Evolutionary conservation across 495 filamentous ascomycete genomes (phyloP).

Genomic region (Xylaria telfairii): DNA sequence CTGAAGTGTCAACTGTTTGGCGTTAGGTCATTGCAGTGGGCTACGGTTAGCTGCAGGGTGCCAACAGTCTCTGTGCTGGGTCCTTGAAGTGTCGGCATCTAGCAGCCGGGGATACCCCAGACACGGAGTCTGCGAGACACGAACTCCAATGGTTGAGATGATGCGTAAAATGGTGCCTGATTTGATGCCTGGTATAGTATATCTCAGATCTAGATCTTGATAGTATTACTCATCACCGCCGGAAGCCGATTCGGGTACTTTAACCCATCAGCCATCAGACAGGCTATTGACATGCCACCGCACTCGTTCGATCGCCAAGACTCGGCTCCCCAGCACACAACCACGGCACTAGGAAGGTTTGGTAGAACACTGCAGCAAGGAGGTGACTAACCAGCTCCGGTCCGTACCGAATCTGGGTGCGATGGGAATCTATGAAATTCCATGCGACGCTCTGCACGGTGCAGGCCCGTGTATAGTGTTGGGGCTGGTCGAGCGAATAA

Average conservation of each 20-base stretch:
- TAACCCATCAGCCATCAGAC: conserved; percentile 10
- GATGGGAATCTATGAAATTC: conserved; percentile 8
- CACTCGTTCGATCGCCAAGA: conserved; percentile 27
- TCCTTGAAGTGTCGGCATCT: conserved; percentile 4
- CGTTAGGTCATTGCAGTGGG: not conserved
- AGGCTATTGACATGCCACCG: conserved; percentile 17
- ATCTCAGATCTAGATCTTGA: not conserved
- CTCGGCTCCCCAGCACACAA: conserved; percentile 15
- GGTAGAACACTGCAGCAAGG: not conserved
- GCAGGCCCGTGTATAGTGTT: not conserved
- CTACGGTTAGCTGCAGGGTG: conserved; percentile 9
- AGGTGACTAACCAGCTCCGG: conserved; percentile 12
- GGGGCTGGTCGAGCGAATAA: not conserved
- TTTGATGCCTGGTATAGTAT: not conserved
- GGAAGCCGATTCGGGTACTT: not conserved
- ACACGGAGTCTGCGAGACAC: not conserved
- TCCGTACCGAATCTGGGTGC: not conserved
- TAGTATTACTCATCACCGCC: conserved; percentile 11
- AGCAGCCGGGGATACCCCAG: conserved; percentile 21
- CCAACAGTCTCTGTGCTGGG: conserved; percentile 1
- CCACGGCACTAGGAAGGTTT: not conserved
- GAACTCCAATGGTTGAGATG: not conserved
- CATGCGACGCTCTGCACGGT: too few species aligned
- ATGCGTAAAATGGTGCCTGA: not conserved
- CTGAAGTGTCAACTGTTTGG: conserved; percentile 7